These are phyloP conservation scores for Taphrina flavorubra DNA, from an alignment of 1,139 yeast species.

Conservation along the genomic window DNA sequence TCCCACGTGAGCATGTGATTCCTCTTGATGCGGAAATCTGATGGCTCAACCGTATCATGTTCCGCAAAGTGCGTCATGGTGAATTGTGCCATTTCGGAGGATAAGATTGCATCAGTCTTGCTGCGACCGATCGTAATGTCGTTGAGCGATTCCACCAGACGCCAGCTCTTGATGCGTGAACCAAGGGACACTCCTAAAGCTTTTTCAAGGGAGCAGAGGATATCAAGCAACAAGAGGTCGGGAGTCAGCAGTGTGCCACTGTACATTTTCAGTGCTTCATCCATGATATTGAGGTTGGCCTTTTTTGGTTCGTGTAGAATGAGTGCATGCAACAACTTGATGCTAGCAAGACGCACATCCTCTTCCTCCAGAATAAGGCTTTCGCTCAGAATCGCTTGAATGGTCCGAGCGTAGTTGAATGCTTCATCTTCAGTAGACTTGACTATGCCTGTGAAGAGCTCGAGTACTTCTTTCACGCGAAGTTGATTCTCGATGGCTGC, in stretches of 20 bases:
- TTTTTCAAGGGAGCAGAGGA: slow-evolving; percentile 12
- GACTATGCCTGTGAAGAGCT: slow-evolving; percentile 18
- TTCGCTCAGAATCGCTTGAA: slow-evolving; percentile 16
- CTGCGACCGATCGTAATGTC: not conserved
- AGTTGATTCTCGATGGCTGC: slow-evolving; percentile 41
- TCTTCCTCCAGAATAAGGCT: not conserved
- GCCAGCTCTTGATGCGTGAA: slow-evolving; percentile 27
- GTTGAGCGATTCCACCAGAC: slow-evolving; percentile 12
- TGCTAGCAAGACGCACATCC: not conserved
- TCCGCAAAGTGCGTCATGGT: slow-evolving; percentile 17
- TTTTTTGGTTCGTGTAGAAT: slow-evolving; percentile 4
- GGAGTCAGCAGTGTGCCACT: not conserved
- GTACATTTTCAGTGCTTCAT: slow-evolving; percentile 22
- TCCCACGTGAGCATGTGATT: not conserved
- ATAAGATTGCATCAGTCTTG: slow-evolving; percentile 10
- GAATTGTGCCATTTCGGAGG: slow-evolving; percentile 7
- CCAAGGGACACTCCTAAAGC: slow-evolving; percentile 21
- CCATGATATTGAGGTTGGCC: slow-evolving; percentile 25
- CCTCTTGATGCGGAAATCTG: not conserved
- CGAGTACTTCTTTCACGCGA: slow-evolving; percentile 13
- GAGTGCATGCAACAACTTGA: slow-evolving; percentile 11
- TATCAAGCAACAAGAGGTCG: slow-evolving; percentile 9
- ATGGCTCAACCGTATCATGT: slow-evolving; percentile 4
- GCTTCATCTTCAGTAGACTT: slow-evolving; percentile 8
- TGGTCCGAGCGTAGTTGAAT: slow-evolving; percentile 23